phyloP scores from a whole-genome alignment of 129 eudicot genomes.

The Calendula officinalis region DNA sequence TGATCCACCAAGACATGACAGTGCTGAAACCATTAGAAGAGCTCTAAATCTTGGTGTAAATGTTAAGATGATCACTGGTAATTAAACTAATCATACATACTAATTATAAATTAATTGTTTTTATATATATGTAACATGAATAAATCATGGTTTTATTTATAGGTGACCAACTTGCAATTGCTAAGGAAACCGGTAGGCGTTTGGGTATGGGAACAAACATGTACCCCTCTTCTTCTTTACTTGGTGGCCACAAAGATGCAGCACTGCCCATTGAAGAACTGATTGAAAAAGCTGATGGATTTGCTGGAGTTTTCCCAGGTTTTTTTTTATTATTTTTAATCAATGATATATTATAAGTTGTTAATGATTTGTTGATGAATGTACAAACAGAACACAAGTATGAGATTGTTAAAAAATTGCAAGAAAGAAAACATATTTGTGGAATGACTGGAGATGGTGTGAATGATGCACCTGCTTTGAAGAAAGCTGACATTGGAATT shows the following conservation, averaged over 20 bases:
- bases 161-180: conserved; percentile 96
- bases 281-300: conserved; percentile 91
- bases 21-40: conserved; percentile 91
- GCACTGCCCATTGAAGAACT: conserved; percentile 76
- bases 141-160: conserved; percentile 4
- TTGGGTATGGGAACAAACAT: conserved; percentile 91
- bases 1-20: conserved; percentile 93
- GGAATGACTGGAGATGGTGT: conserved; percentile 97
- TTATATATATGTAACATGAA: not conserved
- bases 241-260: conserved; percentile 85
- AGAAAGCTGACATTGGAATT: conserved; percentile 85
- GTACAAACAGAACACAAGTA: conserved; percentile 68
- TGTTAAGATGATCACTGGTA: conserved; percentile 91
- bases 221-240: conserved; percentile 87
- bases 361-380: conserved; percentile 1
- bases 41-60: conserved; percentile 91
- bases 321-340: not conserved
- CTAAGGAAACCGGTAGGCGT: conserved; percentile 85
- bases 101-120: not conserved
- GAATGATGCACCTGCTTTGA: conserved; percentile 88
- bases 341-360: not conserved
- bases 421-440: conserved; percentile 83
- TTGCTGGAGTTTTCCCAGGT: conserved; percentile 94
- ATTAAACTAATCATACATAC: conserved; percentile 1
- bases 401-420: conserved; percentile 83